A percentile compares a stretch with the other conserved stretches of the same genome.
These are phyloP conservation scores for Aspergillus intermedius DNA, from an alignment of 2,329 filamentous ascomycete genomes.

Conservation along the genomic window DNA sequence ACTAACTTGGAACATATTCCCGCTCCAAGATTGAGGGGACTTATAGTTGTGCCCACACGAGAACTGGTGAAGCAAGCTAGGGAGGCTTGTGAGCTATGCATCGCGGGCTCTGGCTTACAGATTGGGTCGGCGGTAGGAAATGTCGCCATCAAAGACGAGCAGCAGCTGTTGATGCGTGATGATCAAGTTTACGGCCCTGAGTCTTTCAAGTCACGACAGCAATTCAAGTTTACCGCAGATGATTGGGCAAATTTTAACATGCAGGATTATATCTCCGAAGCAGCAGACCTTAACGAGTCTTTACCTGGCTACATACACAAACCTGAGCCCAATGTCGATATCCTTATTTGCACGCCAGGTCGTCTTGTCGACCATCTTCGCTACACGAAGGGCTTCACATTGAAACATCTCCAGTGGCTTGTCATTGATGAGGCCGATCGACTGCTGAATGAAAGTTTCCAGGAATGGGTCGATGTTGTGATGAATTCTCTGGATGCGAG, in stretches of 20 bases:
- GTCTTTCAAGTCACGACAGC: constrained; percentile 45
- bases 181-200: constrained; percentile 64
- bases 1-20: constrained; percentile 62
- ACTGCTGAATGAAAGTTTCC: constrained; percentile 82
- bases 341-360: constrained; percentile 87
- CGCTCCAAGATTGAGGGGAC: constrained; percentile 63
- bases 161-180: constrained; percentile 55
- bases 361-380: constrained; percentile 85
- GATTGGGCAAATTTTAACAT: constrained; percentile 44
- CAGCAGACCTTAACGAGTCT: constrained; percentile 31
- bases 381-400: constrained; percentile 71
- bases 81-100: constrained; percentile 68
- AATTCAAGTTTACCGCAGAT: constrained; percentile 36
- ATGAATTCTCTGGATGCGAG: constrained; percentile 54
- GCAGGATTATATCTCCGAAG: constrained; percentile 40
- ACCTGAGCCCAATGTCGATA: constrained; percentile 69
- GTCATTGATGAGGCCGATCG: constrained; percentile 93
- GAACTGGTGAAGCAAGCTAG: constrained; percentile 84
- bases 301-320: constrained; percentile 58
- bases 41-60: constrained; percentile 85
- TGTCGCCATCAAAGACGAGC: constrained; percentile 63
- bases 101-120: constrained; percentile 63
- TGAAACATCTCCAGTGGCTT: constrained; percentile 77
- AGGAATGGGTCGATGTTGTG: constrained; percentile 76
- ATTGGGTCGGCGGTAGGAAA: constrained; percentile 79